A percentile compares a stretch with the other conserved stretches of the same genome.
Evolutionary conservation across 495 filamentous ascomycete species (phyloP).

Genomic region (Penicillium coffeae): DNA sequence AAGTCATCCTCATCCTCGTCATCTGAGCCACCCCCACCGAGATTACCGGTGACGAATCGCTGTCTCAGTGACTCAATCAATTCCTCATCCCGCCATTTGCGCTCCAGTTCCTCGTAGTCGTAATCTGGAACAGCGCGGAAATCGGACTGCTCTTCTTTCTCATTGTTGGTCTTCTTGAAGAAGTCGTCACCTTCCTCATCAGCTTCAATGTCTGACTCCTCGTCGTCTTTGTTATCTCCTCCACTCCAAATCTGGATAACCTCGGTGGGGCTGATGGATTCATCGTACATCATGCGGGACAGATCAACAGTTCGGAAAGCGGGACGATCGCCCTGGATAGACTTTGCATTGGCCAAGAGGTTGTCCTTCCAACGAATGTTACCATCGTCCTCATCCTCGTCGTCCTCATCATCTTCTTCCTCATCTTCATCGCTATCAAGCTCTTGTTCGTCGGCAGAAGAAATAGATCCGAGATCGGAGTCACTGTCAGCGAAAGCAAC

Average conservation of each 20-base stretch:
- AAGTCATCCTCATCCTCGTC: slow-evolving; percentile 49
- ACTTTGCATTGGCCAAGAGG: slow-evolving; percentile 69
- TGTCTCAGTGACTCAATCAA: slow-evolving; percentile 68
- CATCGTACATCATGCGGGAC: slow-evolving; percentile 83
- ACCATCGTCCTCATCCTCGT: slow-evolving; percentile 60
- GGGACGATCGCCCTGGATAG: slow-evolving; percentile 62
- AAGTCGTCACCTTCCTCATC: slow-evolving; percentile 75
- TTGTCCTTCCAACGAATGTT: slow-evolving; percentile 80
- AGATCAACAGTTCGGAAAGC: slow-evolving; percentile 75
- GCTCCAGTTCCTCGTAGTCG: slow-evolving; percentile 74
- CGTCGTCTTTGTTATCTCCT: slow-evolving; percentile 24
- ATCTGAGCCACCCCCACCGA: slow-evolving; percentile 46
- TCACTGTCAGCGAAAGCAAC: slow-evolving; percentile 93
- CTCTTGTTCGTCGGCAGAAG: slow-evolving; percentile 59
- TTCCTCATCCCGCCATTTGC: slow-evolving; percentile 78
- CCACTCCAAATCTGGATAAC: slow-evolving; percentile 78
- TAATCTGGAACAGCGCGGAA: slow-evolving; percentile 74
- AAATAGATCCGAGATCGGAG: slow-evolving; percentile 89
- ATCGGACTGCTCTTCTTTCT: slow-evolving; percentile 61
- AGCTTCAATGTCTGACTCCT: slow-evolving; percentile 45
- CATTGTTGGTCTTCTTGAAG: slow-evolving; percentile 69
- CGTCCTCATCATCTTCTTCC: slow-evolving; percentile 55
- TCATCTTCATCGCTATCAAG: slow-evolving; percentile 57
- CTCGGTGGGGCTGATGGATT: slow-evolving; percentile 66
- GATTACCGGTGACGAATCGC: slow-evolving; percentile 68